Percentiles rank a stretch among this genome's conserved stretches.
These are phyloP conservation scores for Perkinsus olseni DNA, from an alignment of 169 alveolate genomes.

Conservation along the genomic window DNA sequence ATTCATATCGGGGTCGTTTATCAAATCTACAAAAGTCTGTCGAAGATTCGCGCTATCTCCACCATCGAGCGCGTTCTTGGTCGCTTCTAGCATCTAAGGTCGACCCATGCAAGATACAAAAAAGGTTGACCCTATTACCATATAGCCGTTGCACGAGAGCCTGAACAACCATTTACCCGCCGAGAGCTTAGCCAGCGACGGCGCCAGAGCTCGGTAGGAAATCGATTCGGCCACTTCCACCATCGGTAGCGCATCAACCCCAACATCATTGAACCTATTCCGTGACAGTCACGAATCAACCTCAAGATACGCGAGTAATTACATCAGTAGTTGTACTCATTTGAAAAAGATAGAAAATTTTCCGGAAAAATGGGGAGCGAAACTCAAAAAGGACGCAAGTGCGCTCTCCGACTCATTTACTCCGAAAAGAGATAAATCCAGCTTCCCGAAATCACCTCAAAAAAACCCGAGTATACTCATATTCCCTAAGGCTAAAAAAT, in stretches of 20 bases:
- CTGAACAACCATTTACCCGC: not conserved
- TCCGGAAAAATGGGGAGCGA: not conserved
- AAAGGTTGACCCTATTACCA: not conserved
- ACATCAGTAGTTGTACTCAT: too few relatives aligned
- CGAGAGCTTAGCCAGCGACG: not conserved
- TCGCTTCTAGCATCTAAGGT: not conserved
- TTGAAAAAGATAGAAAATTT: too few relatives aligned
- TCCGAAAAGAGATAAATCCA: too few relatives aligned
- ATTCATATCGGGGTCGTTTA: not conserved
- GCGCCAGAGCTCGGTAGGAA: not conserved
- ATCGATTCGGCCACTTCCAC: not conserved
- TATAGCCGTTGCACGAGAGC: not conserved
- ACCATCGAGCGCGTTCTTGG: not conserved
- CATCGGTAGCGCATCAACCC: not conserved
- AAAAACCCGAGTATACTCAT: too few relatives aligned
- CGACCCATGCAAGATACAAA: not conserved
- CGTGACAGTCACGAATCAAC: too few relatives aligned
- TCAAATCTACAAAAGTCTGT: not conserved
- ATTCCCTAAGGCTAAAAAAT: too few relatives aligned
- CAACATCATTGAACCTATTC: not conserved
- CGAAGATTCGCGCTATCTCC: not conserved
- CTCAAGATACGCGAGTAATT: too few relatives aligned
- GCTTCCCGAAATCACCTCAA: too few relatives aligned
- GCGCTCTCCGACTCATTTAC: too few relatives aligned
- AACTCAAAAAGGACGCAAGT: too few relatives aligned